phyloP scores from a whole-genome alignment of 2,329 filamentous ascomycete species.

The Lasiodiplodia theobromae region DNA sequence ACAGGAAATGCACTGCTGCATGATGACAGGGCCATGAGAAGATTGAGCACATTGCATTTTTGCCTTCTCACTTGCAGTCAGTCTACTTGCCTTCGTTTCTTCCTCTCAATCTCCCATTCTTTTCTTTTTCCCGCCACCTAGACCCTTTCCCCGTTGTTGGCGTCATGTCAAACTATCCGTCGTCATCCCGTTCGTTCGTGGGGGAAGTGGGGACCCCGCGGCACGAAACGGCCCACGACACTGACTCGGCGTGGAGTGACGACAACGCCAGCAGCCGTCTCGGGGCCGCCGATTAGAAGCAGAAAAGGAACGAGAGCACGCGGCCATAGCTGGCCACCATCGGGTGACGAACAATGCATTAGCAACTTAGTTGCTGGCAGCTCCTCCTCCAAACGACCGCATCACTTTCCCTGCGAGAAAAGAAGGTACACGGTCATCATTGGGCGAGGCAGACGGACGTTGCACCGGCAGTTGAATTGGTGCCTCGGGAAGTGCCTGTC shows the following conservation, averaged over 20 bases:
- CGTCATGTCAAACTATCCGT: background rate
- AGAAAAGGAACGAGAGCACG: background rate
- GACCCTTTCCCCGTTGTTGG: background rate
- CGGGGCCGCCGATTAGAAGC: background rate
- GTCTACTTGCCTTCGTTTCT: background rate
- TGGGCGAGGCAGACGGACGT: background rate
- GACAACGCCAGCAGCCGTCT: background rate
- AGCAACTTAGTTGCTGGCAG: background rate
- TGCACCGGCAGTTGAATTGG: background rate
- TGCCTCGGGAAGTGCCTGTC: background rate
- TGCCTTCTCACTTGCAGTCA: background rate
- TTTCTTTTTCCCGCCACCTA: background rate
- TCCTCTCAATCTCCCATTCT: background rate
- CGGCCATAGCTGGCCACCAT: background rate
- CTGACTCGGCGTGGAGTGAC: background rate
- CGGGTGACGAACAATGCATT: background rate
- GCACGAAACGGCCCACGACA: background rate
- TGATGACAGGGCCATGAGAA: background rate
- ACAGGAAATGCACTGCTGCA: background rate
- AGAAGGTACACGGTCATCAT: background rate
- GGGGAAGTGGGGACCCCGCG: background rate
- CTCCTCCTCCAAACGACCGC: background rate
- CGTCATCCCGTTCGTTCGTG: background rate
- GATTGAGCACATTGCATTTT: background rate
- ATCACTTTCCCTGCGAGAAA: background rate